These are phyloP conservation scores for Neurospora sp. DNA, from an alignment of 495 filamentous ascomycete genomes.

Conservation along the genomic window DNA sequence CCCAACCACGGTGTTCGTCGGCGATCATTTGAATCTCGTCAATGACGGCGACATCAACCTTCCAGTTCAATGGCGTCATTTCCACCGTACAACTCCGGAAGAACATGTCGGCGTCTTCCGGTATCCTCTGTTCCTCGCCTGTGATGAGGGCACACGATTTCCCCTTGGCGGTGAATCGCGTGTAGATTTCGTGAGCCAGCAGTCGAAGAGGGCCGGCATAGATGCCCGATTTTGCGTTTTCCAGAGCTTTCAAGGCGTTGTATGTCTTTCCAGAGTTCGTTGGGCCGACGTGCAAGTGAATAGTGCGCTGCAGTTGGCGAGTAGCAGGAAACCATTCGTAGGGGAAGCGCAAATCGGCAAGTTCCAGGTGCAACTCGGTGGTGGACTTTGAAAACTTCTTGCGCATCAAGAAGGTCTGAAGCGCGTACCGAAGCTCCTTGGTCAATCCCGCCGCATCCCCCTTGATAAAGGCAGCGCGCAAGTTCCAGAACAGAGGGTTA, in stretches of 20 bases:
- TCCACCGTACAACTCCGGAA: constrained; percentile 90
- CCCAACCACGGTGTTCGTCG: constrained; percentile 72
- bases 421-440: constrained; percentile 51
- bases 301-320: constrained; percentile 63
- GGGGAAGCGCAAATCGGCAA: constrained; percentile 76
- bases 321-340: constrained; percentile 85
- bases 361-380: constrained; percentile 43
- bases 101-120: constrained; percentile 33
- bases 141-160: constrained; percentile 73
- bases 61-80: constrained; percentile 68
- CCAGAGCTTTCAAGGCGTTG: constrained; percentile 79
- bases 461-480: constrained; percentile 49
- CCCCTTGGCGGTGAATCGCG: constrained; percentile 66
- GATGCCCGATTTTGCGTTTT: constrained; percentile 62
- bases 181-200: constrained; percentile 87
- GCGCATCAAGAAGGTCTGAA: constrained; percentile 41
- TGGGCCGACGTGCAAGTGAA: constrained; percentile 92
- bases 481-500: constrained; percentile 42
- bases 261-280: constrained; percentile 99
- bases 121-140: constrained; percentile 71
- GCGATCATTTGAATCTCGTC: constrained; percentile 99
- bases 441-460: constrained; percentile 37
- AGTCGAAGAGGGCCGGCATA: constrained; percentile 88
- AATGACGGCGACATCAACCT: constrained; percentile 84
- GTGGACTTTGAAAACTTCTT: constrained; percentile 23